phyloP scores from a whole-genome alignment of 129 eudicot genomes.

The Cynara cardunculus region DNA sequence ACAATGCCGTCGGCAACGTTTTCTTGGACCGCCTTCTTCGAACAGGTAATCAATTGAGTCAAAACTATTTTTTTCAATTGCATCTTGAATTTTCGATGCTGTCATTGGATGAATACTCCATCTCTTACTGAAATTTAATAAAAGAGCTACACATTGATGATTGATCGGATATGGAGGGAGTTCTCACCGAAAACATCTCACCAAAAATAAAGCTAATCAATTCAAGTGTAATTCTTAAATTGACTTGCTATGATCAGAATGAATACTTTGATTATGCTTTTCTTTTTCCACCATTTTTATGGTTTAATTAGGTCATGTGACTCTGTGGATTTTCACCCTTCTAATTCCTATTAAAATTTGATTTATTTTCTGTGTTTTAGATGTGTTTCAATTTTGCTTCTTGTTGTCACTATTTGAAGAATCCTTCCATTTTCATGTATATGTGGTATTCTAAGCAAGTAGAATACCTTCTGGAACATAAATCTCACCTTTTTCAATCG shows the following conservation, averaged over 20 bases:
- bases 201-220: neutral
- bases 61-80: neutral
- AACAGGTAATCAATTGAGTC: constrained; percentile 41
- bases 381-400: neutral
- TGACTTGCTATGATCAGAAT: neutral
- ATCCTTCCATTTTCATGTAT: neutral
- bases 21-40: constrained; percentile 85
- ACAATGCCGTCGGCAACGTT: constrained; percentile 53
- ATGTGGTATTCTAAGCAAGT: neutral
- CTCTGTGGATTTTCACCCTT: neutral
- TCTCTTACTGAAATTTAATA: neutral
- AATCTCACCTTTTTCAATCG: too few relatives aligned
- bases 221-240: neutral
- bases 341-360: neutral
- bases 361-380: neutral
- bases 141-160: neutral
- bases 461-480: too few relatives aligned
- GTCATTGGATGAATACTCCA: neutral
- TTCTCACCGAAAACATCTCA: neutral
- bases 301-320: neutral
- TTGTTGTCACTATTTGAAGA: neutral
- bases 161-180: neutral
- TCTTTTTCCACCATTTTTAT: neutral
- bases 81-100: neutral
- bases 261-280: neutral